Percentiles rank a stretch among this genome's conserved stretches.
Evolutionary conservation across 805 yeast species (phyloP).

Genomic region (Maudiozyma barnettii): DNA sequence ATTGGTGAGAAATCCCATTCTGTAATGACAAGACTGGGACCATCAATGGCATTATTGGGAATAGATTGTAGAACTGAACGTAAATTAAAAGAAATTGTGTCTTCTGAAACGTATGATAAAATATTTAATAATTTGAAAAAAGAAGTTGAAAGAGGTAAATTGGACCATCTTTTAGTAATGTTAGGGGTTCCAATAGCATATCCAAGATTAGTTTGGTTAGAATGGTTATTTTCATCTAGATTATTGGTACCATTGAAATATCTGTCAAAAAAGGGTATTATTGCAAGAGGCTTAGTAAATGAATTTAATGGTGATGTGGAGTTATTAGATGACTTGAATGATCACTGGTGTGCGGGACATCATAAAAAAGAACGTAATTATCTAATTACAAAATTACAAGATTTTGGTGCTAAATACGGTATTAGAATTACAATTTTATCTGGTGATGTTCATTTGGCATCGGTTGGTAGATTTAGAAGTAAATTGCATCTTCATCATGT

Average conservation of each 20-base stretch:
- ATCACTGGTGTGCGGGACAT: slow-evolving; percentile 89
- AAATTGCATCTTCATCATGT: slow-evolving; percentile 39
- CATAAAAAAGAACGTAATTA: slow-evolving; percentile 81
- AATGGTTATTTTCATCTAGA: slow-evolving; percentile 56
- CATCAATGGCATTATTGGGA: slow-evolving; percentile 61
- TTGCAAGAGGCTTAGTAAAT: slow-evolving; percentile 68
- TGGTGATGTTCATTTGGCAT: slow-evolving; percentile 91
- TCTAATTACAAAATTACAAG: slow-evolving; percentile 50
- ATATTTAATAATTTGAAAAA: slow-evolving; percentile 50
- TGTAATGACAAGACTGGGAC: slow-evolving; percentile 63
- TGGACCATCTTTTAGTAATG: slow-evolving; percentile 72
- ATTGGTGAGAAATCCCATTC: slow-evolving; percentile 62
- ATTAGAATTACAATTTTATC: slow-evolving; percentile 75
- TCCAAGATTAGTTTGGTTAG: slow-evolving; percentile 89
- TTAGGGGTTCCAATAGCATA: slow-evolving; percentile 93
- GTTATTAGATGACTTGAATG: slow-evolving; percentile 84
- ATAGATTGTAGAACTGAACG: slow-evolving; percentile 93
- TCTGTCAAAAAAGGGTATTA: slow-evolving; percentile 50
- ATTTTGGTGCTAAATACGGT: slow-evolving; percentile 53
- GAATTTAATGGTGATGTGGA: slow-evolving; percentile 90
- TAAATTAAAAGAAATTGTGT: slow-evolving; percentile 46
- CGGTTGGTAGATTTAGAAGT: slow-evolving; percentile 67
- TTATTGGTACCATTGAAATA: slow-evolving; percentile 55
- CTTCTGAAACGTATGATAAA: slow-evolving; percentile 44
- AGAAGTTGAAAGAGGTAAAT: slow-evolving; percentile 45